Conservation (phyloP, 257 asterid genomes). For the Solanum clarkiae region DNA sequence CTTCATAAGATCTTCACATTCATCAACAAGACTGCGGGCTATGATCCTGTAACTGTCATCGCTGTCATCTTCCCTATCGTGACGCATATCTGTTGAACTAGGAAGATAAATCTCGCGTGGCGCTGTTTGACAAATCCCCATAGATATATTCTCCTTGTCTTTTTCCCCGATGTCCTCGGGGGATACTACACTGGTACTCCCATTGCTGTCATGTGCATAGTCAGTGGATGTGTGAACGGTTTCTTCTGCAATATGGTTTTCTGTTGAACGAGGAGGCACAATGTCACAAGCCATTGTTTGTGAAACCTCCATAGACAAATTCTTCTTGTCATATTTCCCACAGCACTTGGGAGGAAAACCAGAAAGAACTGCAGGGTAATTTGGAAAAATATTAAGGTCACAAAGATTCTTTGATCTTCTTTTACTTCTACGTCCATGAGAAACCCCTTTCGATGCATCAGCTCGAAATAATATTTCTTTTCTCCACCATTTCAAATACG, state of each 20-base stretch:
- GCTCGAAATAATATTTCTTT: background rate
- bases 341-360: background rate
- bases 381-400: too few species aligned
- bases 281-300: too few species aligned
- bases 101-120: background rate
- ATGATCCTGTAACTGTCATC: background rate
- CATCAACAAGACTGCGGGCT: background rate
- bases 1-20: background rate
- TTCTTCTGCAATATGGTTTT: too few species aligned
- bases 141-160: background rate
- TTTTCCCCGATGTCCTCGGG: too few species aligned
- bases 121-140: background rate
- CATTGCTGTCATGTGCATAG: too few species aligned
- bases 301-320: too few species aligned
- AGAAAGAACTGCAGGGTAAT: background rate
- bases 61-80: background rate
- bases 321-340: background rate
- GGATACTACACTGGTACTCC: too few species aligned
- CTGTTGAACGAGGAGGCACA: too few species aligned
- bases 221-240: too few species aligned
- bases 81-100: background rate
- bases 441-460: background rate
- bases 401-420: background rate
- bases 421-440: background rate
- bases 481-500: slow-evolving; percentile 24